Evolutionary conservation across 1,139 yeast species (phyloP), one percentile per base, ranked within the genome.

Genomic region (Taiozyma sp.): DNA sequence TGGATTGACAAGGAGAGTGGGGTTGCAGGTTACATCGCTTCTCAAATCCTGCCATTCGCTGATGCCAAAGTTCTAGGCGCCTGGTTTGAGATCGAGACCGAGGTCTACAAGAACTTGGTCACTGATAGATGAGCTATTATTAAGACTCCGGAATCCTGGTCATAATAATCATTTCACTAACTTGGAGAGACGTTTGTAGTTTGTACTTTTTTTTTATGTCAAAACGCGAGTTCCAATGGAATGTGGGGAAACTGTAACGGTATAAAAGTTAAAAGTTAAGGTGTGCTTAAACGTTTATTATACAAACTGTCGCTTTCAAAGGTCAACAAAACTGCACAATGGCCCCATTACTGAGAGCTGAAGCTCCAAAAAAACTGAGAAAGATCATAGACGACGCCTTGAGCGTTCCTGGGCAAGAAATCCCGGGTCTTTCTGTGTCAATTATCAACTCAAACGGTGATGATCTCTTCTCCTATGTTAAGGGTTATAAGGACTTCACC

Each of bases 1-100:
- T 71, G 74, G 73, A 54, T 71, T 44, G 75, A 71, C 52, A 53
- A 60, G 16, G 60, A 63, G 44, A 68, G 63, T 42, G 68, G 65
- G 16, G 50, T 68, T 37, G 71, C 66, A n/a, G 71, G 71, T 1
- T 62, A 58, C 49, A 65, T 64, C 53, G 69, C 64, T 8, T 57
- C 67, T 21, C 69, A 67, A 47, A 46, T 67, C 3, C 55, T 68
- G 19, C 72, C 72, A 21, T 67, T 66, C 53, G 59, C 53, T 21
- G 69, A 65, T 51, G 59, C 57, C 1, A 54, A 58, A 10, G 61
- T 63, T 3, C 34, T 62, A 21, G 53, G 51, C 9, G 53, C 58
- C 4, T 62, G 58, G 58, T 47, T 49, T 7, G 58, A 58, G 6
- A 53, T 63, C 42, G 70, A 67, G 47, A 53, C 52, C 22, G 58